These are phyloP conservation scores for Salix brachista DNA, from an alignment of 345 rosid genomes.

Conservation along the genomic window DNA sequence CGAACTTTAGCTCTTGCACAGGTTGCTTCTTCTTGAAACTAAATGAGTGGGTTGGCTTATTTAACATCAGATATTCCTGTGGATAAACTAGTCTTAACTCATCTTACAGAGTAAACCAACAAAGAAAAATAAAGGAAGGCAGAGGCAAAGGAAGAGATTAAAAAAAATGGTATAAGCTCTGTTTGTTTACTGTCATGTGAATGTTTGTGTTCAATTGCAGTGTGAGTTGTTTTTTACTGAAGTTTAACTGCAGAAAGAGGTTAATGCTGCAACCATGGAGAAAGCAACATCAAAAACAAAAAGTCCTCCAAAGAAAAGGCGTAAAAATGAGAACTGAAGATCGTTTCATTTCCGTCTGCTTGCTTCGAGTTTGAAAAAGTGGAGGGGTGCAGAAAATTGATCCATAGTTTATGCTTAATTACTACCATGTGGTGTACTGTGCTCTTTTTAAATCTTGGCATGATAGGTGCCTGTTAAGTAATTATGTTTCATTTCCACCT, in stretches of 20 bases:
- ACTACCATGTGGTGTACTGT: neutral
- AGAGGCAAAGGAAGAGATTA: constrained; percentile 31
- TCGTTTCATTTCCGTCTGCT: neutral
- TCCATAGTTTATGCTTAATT: neutral
- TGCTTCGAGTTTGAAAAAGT: neutral
- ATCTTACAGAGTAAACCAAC: constrained; percentile 25
- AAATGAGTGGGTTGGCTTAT: neutral
- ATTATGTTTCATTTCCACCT: neutral
- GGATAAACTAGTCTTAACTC: constrained; percentile 1
- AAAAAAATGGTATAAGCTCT: constrained; percentile 30
- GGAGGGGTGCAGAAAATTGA: neutral
- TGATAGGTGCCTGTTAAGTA: neutral
- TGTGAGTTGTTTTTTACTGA: neutral
- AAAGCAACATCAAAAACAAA: constrained; percentile 14
- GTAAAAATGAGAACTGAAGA: constrained; percentile 25
- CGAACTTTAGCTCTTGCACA: constrained; percentile 40
- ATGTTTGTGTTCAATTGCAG: neutral
- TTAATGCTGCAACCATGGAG: constrained; percentile 17
- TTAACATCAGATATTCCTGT: neutral
- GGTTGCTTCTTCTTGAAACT: constrained; percentile 29
- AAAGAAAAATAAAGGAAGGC: constrained; percentile 38
- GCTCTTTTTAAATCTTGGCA: neutral
- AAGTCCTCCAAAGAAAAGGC: constrained; percentile 39
- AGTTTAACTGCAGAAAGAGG: constrained; percentile 21
- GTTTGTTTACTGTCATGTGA: neutral